Evolutionary conservation across 495 filamentous ascomycete genomes (phyloP).

Genomic region (Oidiodendron maius): DNA sequence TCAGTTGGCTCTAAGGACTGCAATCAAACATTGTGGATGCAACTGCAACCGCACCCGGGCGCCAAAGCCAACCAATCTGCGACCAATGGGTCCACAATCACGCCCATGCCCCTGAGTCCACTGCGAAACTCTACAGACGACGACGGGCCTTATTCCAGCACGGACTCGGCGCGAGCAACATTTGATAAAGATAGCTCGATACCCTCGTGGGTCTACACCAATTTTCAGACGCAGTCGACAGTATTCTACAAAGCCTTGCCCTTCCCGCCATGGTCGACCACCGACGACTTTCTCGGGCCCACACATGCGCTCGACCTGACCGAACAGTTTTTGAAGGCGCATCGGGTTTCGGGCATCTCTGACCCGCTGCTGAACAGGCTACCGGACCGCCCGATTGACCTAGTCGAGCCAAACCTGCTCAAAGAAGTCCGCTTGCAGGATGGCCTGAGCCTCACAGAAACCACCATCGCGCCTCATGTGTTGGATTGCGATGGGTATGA

Average conservation of each 20-base stretch:
- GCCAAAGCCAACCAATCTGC: not conserved
- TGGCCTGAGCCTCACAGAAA: constrained; percentile 10
- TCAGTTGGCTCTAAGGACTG: constrained; percentile 47
- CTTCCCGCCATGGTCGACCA: constrained; percentile 15
- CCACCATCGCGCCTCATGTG: constrained; percentile 18
- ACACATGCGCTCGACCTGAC: constrained; percentile 17
- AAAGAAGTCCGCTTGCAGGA: constrained; percentile 15
- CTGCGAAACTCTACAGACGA: constrained; percentile 1
- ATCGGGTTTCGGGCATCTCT: constrained; percentile 5
- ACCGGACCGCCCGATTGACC: too few relatives aligned
- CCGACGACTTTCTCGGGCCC: constrained; percentile 18
- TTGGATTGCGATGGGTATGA: constrained; percentile 15
- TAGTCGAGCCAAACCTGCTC: constrained; percentile 7
- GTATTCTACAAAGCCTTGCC: constrained; percentile 16
- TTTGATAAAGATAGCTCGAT: constrained; percentile 12
- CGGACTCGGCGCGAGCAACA: constrained; percentile 7
- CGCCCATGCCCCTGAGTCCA: constrained; percentile 5
- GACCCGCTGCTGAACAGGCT: too few relatives aligned
- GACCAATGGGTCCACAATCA: too few relatives aligned
- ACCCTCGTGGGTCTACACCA: constrained; percentile 16
- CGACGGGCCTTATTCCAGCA: too few relatives aligned
- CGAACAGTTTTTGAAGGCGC: constrained; percentile 15
- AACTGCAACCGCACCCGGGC: constrained; percentile 10
- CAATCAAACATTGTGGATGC: constrained; percentile 18
- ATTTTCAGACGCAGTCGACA: constrained; percentile 16